Conservation (phyloP, 2,329 filamentous ascomycete genomes). For the Ophiostoma pallidulum region DNA sequence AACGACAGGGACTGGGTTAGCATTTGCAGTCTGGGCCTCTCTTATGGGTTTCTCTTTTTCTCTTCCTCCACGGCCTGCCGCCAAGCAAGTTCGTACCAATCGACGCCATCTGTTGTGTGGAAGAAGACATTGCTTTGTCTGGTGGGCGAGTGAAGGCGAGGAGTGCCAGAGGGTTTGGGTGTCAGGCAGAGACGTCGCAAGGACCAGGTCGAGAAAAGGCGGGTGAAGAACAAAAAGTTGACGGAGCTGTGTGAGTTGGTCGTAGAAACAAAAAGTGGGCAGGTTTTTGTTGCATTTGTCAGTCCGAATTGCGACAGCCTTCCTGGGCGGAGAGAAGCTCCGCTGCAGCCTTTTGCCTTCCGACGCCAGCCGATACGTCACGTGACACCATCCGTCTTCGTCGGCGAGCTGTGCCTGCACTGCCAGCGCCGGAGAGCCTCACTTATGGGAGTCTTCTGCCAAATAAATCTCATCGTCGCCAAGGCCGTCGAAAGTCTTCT, state of each 20-base stretch:
- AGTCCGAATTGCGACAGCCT: conserved; percentile 12
- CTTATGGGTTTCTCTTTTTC: no score
- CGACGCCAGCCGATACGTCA: conserved; percentile 7
- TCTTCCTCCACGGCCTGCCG: neutral
- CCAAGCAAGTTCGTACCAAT: conserved; percentile 22
- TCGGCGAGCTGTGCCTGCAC: no score
- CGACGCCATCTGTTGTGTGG: conserved; percentile 18
- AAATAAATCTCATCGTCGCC: no score
- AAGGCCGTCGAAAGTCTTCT: no score
- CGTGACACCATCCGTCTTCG: neutral
- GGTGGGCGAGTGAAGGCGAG: neutral
- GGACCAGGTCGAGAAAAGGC: neutral
- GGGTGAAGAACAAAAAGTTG: neutral
- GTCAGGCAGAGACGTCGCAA: neutral
- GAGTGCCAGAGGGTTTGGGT: neutral
- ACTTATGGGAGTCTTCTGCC: no score
- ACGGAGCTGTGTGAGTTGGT: neutral
- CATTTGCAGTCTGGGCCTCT: neutral
- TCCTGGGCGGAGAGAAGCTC: conserved; percentile 5
- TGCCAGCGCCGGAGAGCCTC: no score
- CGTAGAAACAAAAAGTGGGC: conserved; percentile 1
- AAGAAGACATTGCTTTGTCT: conserved; percentile 23
- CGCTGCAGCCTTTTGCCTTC: neutral
- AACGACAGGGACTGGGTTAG: neutral
- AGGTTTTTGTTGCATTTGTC: conserved; percentile 9